Evolutionary conservation across 768 basidiomycete genomes (phyloP), one percentile per base, ranked within the genome.

Genomic region (Tricholoma sp.): DNA sequence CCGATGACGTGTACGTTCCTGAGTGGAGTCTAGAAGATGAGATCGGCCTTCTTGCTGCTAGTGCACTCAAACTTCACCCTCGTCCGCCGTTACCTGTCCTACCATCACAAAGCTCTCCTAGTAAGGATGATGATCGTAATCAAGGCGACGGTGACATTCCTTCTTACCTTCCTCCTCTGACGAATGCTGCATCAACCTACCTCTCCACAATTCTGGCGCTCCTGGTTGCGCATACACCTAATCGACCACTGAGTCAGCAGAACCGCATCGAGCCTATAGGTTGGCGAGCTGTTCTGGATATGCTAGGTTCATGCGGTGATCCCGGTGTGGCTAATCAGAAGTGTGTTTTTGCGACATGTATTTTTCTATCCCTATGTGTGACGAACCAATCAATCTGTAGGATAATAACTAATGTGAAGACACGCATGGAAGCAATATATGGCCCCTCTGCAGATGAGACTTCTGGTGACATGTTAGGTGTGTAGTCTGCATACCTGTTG

Each of bases 11-110:
- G 13, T 73, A 77, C 20, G 72, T 80, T 8, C 88, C 90, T 1
- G 84, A 89, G 69, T 91, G 85, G 85, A 70, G 71, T 8, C 70
- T 92, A 18, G 77, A 83, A 48, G 89, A 91, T 59, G 90, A 91
- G 68, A 75, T 91, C 8, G 68, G 68, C 18, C 65, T 74, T 2
- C 63, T 90, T 31, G 76, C 77, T 5, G 68, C 74, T 17, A 66
- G 74, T 11, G 67, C 70, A 29, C 57, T 77, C 41, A 73, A 61
- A 45, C 59, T 58, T 15, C 63, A 63, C 42, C 33, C 61, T 9
- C 61, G 53, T 15, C 53, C 61, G 17, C 42, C 36, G 9, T 59
- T 68, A 8, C 62, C 61, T 29, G 49, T 59, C 11, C 50, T 59
- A 6, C 31, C 50, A 15, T 37, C 31, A 3, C 41, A 49, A 28